These are phyloP conservation scores for Raffaelea albimanens DNA, from an alignment of 2,329 filamentous ascomycete species.

Conservation along the genomic window DNA sequence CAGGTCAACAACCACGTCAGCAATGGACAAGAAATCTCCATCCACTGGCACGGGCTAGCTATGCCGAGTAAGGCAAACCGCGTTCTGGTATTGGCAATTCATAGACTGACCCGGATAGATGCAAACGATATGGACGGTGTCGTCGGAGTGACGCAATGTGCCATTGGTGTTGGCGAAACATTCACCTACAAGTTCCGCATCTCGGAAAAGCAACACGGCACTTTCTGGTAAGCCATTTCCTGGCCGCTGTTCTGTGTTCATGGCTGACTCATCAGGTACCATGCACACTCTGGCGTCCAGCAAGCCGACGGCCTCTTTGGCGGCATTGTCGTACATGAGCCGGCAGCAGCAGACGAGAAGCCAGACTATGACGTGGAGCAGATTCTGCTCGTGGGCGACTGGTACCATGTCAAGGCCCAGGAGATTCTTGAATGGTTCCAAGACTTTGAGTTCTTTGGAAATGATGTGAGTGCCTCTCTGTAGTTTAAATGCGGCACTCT, in stretches of 20 bases:
- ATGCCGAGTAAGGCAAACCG: neutral
- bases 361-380: conserved; percentile 1
- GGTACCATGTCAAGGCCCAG: conserved; percentile 3
- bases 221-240: conserved; percentile 60
- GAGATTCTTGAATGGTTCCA: neutral
- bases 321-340: conserved; percentile 5
- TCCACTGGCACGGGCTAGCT: conserved; percentile 6
- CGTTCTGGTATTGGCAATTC: neutral
- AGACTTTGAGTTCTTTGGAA: conserved; percentile 1
- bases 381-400: conserved; percentile 7
- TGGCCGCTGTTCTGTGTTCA: neutral
- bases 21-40: conserved; percentile 1
- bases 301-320: conserved; percentile 6
- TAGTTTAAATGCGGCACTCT: neutral
- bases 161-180: conserved; percentile 48
- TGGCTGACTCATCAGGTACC: conserved; percentile 1
- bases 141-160: conserved; percentile 54
- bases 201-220: conserved; percentile 37
- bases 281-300: conserved; percentile 5
- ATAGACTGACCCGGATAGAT: neutral
- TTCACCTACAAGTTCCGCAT: conserved; percentile 64
- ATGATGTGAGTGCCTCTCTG: neutral
- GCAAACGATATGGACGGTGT: conserved; percentile 62
- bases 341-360: neutral
- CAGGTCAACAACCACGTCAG: conserved; percentile 3